Percentiles rank a stretch among this genome's conserved stretches.
phyloP scores from a whole-genome alignment of 2,329 filamentous ascomycete species.

The Magnaporthiopsis incrustans region DNA sequence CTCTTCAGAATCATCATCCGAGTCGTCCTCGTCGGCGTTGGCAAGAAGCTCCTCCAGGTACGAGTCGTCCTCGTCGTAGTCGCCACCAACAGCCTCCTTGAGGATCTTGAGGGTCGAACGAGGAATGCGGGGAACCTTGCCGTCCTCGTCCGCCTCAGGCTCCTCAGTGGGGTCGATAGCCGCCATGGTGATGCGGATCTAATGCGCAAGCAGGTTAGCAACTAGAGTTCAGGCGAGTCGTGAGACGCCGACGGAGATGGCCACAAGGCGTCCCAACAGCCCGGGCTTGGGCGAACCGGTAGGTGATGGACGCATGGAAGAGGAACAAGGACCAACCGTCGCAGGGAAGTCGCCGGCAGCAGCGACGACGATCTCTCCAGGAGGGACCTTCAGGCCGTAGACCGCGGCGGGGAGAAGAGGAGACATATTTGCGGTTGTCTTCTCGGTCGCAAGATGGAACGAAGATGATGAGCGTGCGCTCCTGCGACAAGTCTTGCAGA shows the following conservation, averaged over 20 bases:
- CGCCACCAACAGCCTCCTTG: constrained; percentile 46
- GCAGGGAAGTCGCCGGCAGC: constrained; percentile 73
- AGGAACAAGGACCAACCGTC: constrained; percentile 47
- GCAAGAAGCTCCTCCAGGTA: constrained; percentile 49
- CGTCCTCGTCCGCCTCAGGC: constrained; percentile 55
- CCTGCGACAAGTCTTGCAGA: background rate
- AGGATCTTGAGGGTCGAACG: constrained; percentile 89
- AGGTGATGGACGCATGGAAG: background rate
- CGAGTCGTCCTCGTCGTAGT: constrained; percentile 50
- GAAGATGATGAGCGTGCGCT: background rate
- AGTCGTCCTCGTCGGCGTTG: constrained; percentile 38
- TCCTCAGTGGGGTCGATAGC: constrained; percentile 85
- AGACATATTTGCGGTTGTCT: constrained; percentile 37
- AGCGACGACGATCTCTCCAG: constrained; percentile 74
- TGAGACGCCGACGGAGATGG: background rate
- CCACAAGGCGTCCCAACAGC: too few species aligned
- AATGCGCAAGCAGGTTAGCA: constrained; percentile 4
- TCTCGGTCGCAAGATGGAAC: background rate
- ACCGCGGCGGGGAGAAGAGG: constrained; percentile 52
- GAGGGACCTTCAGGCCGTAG: constrained; percentile 86
- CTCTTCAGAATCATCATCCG: constrained; percentile 31
- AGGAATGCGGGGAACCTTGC: constrained; percentile 52
- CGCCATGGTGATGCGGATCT: constrained; percentile 99
- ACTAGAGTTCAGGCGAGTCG: background rate
- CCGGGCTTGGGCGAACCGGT: background rate